Evolutionary conservation across 306 rosid genomes (phyloP), one percentile per base, ranked within the genome.

Genomic region (Hippophae rhamnoides): DNA sequence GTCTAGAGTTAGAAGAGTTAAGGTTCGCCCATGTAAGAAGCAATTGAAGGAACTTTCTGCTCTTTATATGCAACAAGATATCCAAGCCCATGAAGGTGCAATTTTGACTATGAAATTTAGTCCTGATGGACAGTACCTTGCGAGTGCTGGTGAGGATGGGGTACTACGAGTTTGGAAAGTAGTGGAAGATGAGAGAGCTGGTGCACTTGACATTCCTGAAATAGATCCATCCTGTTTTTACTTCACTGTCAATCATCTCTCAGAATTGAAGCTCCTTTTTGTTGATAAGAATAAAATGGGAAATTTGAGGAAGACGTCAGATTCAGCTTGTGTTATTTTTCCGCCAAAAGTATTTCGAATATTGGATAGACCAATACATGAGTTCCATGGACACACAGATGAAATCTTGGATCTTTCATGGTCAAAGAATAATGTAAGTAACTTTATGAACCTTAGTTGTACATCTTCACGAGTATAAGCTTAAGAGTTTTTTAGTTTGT

Each of bases 61-160:
- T 8, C 84, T 93, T 70, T 80, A 84, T 73, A 68, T 77, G 95
- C 86, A 90, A 42, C 99, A 93, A 68, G 97, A 88, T 74, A 86
- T 93, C 63, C 75, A 80, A 74, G 99, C 99, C 3, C 99, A 93
- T 49, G 74, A 80, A 38, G 99, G 99, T 60, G 65, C 94, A 5
- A 86, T 93, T 69, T 81, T 72, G 75, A 71, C 97, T 2, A 93
- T 93, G 94, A 93, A 93, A 62, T 93, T 93, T 55, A 93, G 99
- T 69, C 95, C 94, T 46, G 95, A 84, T 61, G 99, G 99, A 18
- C 85, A 77, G 72, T 88, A 80, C 72, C 86, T 93, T 47, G 99
- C 95, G 27, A 93, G 90, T 72, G 99, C 85, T 7, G 97, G 99
- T 50, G 83, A 82, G 64, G 99, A 93, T 66, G 79, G 94, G 55